phyloP scores from a whole-genome alignment of 2,329 filamentous ascomycete species.

The Exutisphaerella laricina region DNA sequence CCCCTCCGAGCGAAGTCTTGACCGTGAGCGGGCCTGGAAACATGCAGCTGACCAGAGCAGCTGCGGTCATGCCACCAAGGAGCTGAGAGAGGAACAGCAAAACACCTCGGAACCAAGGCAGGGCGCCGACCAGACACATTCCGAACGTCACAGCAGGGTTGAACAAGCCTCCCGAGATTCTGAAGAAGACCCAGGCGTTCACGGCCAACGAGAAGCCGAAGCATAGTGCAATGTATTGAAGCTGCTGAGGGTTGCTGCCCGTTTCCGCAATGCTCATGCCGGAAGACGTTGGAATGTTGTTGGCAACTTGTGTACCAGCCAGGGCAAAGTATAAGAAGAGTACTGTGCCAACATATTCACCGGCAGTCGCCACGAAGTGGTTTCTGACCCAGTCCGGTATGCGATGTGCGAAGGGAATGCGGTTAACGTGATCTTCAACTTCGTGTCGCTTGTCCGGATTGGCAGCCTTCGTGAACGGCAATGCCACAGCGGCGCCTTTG shows the following conservation, averaged over 20 bases:
- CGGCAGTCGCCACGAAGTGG: conserved; percentile 31
- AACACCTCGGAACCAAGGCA: conserved; percentile 32
- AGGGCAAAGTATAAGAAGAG: conserved; percentile 45
- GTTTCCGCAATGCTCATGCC: conserved; percentile 21
- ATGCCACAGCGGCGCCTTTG: conserved; percentile 24
- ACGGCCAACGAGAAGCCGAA: conserved; percentile 40
- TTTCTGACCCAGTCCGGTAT: conserved; percentile 19
- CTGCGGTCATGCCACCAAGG: conserved; percentile 32
- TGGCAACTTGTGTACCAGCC: conserved; percentile 42
- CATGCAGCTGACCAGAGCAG: conserved; percentile 31
- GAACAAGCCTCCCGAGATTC: conserved; percentile 34
- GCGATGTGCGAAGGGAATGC: conserved; percentile 25
- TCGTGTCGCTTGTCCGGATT: conserved; percentile 21
- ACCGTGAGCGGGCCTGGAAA: conserved; percentile 35
- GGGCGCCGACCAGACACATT: conserved; percentile 29
- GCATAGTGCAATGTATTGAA: conserved; percentile 36
- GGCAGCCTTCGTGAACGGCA: conserved; percentile 32
- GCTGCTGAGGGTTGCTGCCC: conserved; percentile 33
- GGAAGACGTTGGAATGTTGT: conserved; percentile 31
- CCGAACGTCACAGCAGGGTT: conserved; percentile 33
- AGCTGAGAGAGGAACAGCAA: conserved; percentile 35
- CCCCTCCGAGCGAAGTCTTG: conserved; percentile 29
- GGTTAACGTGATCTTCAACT: conserved; percentile 21
- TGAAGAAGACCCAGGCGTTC: conserved; percentile 39
- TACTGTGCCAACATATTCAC: conserved; percentile 42